Percentiles rank a stretch among this genome's conserved stretches.
phyloP scores from a whole-genome alignment of 2,329 filamentous ascomycete species.

The Exophiala oligosperma region DNA sequence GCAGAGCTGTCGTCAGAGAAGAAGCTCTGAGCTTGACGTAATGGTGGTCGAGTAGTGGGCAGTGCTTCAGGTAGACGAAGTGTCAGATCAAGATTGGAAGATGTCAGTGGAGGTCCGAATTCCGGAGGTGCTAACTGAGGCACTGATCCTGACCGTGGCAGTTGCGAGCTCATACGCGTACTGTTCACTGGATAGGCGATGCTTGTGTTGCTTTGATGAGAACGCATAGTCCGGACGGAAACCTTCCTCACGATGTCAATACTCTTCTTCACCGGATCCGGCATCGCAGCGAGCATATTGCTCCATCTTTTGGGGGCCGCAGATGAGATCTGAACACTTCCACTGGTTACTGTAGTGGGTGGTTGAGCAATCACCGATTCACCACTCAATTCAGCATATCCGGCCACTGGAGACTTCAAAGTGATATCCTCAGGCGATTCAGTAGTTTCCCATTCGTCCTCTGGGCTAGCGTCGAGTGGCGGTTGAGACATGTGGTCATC shows the following conservation, averaged over 20 bases:
- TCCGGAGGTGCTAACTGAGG: slow-evolving; percentile 25
- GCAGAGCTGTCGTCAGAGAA: slow-evolving; percentile 42
- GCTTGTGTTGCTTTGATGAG: slow-evolving; percentile 27
- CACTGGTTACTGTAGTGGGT: slow-evolving; percentile 2
- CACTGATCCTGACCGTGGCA: slow-evolving; percentile 17
- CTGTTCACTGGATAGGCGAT: slow-evolving; percentile 28
- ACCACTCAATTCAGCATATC: slow-evolving; percentile 28
- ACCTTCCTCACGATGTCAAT: slow-evolving; percentile 25
- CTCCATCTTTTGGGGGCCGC: slow-evolving; percentile 24
- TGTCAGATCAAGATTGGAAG: slow-evolving; percentile 28
- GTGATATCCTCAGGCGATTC: slow-evolving; percentile 13
- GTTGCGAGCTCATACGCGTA: slow-evolving; percentile 18
- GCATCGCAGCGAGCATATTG: slow-evolving; percentile 26
- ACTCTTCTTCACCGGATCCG: slow-evolving; percentile 21
- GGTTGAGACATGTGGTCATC: background rate
- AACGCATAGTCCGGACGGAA: slow-evolving; percentile 21
- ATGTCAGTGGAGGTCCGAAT: slow-evolving; percentile 25
- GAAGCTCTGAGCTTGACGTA: slow-evolving; percentile 35
- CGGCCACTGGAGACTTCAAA: slow-evolving; percentile 19
- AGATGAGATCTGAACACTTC: slow-evolving; percentile 11
- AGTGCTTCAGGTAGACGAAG: slow-evolving; percentile 21
- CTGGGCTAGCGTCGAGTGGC: background rate
- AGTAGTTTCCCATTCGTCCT: slow-evolving; percentile 21
- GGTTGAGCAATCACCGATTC: slow-evolving; percentile 21
- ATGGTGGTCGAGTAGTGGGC: slow-evolving; percentile 21